A percentile compares a stretch with the other conserved stretches of the same genome.
These are phyloP conservation scores for Colletotrichum somersetense DNA, from an alignment of 2,329 filamentous ascomycete genomes.

Conservation along the genomic window DNA sequence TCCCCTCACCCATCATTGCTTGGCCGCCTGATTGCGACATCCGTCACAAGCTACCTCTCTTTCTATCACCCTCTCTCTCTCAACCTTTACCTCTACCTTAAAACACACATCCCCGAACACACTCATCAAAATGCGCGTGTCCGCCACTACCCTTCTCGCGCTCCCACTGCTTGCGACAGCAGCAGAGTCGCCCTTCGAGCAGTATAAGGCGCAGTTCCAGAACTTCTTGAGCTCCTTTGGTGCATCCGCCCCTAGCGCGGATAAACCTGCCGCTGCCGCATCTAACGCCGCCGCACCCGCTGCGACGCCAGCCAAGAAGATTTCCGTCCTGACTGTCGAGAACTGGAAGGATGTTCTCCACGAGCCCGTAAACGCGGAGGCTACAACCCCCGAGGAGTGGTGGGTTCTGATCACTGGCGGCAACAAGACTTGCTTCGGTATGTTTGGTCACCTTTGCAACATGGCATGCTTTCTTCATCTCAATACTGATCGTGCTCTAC, in stretches of 20 bases:
- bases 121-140: constrained; percentile 66
- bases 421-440: constrained; percentile 82
- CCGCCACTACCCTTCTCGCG: constrained; percentile 63
- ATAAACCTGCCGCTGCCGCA: constrained; percentile 51
- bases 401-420: constrained; percentile 80
- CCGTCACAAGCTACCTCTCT: constrained; percentile 30
- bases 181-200: constrained; percentile 64
- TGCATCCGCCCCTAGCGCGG: constrained; percentile 64
- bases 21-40: constrained; percentile 36
- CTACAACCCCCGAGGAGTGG: constrained; percentile 78
- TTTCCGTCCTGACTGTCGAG: constrained; percentile 69
- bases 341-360: constrained; percentile 80
- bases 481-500: constrained; percentile 41
- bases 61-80: constrained; percentile 19
- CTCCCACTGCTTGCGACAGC: constrained; percentile 68
- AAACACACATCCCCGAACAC: constrained; percentile 44
- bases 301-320: constrained; percentile 57
- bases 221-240: constrained; percentile 72
- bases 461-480: constrained; percentile 36
- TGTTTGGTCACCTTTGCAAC: constrained; percentile 43
- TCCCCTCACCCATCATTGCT: constrained; percentile 35
- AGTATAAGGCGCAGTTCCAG: constrained; percentile 74
- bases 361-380: constrained; percentile 68
- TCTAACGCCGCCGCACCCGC: constrained; percentile 57
- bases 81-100: constrained; percentile 33